phyloP scores from a whole-genome alignment of 495 filamentous ascomycete species.

The Daldinia vernicosa region DNA sequence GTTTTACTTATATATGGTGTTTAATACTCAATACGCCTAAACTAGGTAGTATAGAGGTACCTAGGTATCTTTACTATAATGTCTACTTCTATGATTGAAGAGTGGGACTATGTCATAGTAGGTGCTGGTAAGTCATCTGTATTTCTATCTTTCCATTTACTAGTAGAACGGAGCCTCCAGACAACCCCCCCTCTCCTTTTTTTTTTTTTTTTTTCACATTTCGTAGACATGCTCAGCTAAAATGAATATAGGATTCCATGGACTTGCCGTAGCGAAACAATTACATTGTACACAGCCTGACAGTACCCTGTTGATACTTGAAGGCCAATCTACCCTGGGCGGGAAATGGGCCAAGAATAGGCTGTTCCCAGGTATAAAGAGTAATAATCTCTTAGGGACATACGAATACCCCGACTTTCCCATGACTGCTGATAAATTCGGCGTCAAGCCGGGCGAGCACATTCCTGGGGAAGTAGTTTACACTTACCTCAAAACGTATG shows the following conservation, averaged over 20 bases:
- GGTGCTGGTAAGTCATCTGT: conserved; percentile 17
- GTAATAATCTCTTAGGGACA: conserved; percentile 68
- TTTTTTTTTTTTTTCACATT: too few relatives aligned
- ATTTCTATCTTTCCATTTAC: background rate
- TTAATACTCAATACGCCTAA: background rate
- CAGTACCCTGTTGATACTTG: conserved; percentile 5
- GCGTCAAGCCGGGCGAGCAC: conserved; percentile 69
- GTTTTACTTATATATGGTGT: background rate
- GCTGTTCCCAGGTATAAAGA: conserved; percentile 60
- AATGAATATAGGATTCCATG: conserved; percentile 11
- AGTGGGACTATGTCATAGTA: conserved; percentile 15
- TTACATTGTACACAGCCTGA: conserved; percentile 16
- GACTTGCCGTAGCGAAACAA: conserved; percentile 25
- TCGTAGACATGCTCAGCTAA: background rate
- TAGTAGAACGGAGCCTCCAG: too few relatives aligned
- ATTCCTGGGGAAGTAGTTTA: conserved; percentile 74
- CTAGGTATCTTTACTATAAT: background rate
- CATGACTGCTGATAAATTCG: conserved; percentile 66
- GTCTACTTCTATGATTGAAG: background rate
- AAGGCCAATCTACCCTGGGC: conserved; percentile 3
- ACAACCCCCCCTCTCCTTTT: background rate
- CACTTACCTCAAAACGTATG: conserved; percentile 71
- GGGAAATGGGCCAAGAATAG: background rate
- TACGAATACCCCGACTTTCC: conserved; percentile 80
- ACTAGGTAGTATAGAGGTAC: background rate